These are phyloP conservation scores for Kuraishia hungarica DNA, from an alignment of 805 yeast genomes.

Conservation along the genomic window DNA sequence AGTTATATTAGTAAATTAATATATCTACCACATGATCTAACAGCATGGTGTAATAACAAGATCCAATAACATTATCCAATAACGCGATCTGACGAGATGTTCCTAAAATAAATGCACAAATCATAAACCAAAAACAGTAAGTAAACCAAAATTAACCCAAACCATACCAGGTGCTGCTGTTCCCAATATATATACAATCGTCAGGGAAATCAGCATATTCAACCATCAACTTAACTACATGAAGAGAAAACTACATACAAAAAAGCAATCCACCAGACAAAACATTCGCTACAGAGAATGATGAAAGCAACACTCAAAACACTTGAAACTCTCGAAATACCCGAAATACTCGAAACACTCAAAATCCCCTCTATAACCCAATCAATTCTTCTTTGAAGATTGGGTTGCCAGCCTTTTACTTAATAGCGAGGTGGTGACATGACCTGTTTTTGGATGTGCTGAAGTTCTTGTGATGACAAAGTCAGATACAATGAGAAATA, in stretches of 20 bases:
- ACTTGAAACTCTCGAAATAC: too few relatives aligned
- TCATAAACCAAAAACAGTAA: background rate
- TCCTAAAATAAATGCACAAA: too few relatives aligned
- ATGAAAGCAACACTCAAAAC: too few relatives aligned
- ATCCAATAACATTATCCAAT: too few relatives aligned
- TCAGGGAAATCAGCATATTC: background rate
- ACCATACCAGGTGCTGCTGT: background rate
- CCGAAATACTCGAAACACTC: background rate
- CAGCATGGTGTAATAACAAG: too few relatives aligned
- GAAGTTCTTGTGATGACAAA: background rate
- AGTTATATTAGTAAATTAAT: too few relatives aligned
- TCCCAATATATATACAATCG: background rate
- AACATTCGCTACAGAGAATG: too few relatives aligned
- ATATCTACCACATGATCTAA: too few relatives aligned
- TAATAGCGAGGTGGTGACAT: background rate
- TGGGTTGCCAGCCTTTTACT: background rate
- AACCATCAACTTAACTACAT: too few relatives aligned
- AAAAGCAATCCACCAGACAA: background rate
- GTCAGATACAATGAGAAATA: conserved; percentile 1
- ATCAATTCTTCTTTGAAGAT: background rate
- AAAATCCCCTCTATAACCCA: background rate
- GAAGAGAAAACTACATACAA: background rate
- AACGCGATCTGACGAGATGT: too few relatives aligned
- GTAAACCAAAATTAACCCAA: background rate
- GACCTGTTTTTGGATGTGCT: background rate